Percentiles rank a stretch among this genome's conserved stretches.
phyloP scores from a whole-genome alignment of 2,329 filamentous ascomycete species.

The Ampelomyces quisqualis region DNA sequence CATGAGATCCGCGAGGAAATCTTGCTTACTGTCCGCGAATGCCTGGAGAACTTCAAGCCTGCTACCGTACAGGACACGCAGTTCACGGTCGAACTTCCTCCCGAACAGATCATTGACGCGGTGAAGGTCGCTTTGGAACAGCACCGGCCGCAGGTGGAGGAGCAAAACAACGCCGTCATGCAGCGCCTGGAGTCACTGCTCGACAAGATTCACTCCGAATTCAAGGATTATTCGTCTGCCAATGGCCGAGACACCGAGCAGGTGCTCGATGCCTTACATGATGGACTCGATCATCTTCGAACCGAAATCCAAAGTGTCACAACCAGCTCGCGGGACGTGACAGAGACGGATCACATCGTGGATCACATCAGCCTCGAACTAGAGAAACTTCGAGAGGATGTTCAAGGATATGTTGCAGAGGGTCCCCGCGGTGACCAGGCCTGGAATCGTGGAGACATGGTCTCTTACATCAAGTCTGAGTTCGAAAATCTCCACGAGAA shows the following conservation, averaged over 20 bases:
- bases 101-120: conserved; percentile 58
- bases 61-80: conserved; percentile 16
- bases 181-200: conserved; percentile 60
- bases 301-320: conserved; percentile 80
- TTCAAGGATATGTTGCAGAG: conserved; percentile 55
- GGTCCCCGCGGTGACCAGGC: conserved; percentile 47
- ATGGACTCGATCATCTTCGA: conserved; percentile 79
- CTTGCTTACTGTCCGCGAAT: conserved; percentile 79
- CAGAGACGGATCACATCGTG: conserved; percentile 76
- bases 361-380: conserved; percentile 66
- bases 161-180: conserved; percentile 61
- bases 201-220: conserved; percentile 62
- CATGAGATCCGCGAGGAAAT: conserved; percentile 79
- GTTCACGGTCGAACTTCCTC: conserved; percentile 50
- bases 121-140: conserved; percentile 59
- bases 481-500: conserved; percentile 63
- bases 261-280: conserved; percentile 81
- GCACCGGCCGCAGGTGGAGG: conserved; percentile 53
- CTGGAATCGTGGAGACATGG: conserved; percentile 48
- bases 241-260: conserved; percentile 84
- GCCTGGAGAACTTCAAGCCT: conserved; percentile 76
- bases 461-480: conserved; percentile 55
- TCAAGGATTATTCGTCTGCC: conserved; percentile 77
- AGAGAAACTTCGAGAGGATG: conserved; percentile 62
- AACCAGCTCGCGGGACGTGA: conserved; percentile 67